Conservation (phyloP, 2,329 filamentous ascomycete species). For the Hyphodiscus sp. region DNA sequence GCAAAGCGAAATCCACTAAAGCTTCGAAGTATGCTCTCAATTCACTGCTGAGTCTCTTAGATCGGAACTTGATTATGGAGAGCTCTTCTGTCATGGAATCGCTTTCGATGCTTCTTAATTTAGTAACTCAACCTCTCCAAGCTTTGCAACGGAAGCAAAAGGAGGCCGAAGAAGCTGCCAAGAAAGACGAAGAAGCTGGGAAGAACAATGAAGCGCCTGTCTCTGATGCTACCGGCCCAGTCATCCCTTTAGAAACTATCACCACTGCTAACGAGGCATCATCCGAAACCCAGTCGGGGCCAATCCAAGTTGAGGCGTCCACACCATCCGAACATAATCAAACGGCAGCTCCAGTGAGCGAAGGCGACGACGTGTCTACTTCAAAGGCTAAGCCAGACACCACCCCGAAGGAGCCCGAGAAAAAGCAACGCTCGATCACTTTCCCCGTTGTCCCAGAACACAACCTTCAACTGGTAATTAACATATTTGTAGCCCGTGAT, state of each 20-base stretch:
- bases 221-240: neutral
- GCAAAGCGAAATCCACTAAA: conserved; percentile 79
- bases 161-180: conserved; percentile 53
- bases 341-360: conserved; percentile 6
- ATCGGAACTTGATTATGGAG: conserved; percentile 93
- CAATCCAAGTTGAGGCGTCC: neutral
- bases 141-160: conserved; percentile 77
- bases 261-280: conserved; percentile 11
- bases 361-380: conserved; percentile 17
- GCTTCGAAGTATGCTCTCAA: conserved; percentile 88
- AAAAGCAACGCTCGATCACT: conserved; percentile 48
- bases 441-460: conserved; percentile 82
- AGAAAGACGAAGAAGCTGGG: conserved; percentile 32
- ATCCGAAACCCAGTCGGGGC: conserved; percentile 12
- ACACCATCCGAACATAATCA: neutral
- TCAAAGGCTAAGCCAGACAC: conserved; percentile 21
- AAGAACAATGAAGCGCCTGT: conserved; percentile 4
- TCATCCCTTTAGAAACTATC: neutral
- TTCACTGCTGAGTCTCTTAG: conserved; percentile 77
- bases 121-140: conserved; percentile 80
- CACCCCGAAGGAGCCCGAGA: conserved; percentile 27
- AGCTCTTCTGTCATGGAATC: conserved; percentile 96
- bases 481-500: conserved; percentile 91
- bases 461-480: conserved; percentile 90
- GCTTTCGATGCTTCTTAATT: conserved; percentile 77